Conservation (phyloP, 345 rosid genomes). For the Syzygium grande region DNA sequence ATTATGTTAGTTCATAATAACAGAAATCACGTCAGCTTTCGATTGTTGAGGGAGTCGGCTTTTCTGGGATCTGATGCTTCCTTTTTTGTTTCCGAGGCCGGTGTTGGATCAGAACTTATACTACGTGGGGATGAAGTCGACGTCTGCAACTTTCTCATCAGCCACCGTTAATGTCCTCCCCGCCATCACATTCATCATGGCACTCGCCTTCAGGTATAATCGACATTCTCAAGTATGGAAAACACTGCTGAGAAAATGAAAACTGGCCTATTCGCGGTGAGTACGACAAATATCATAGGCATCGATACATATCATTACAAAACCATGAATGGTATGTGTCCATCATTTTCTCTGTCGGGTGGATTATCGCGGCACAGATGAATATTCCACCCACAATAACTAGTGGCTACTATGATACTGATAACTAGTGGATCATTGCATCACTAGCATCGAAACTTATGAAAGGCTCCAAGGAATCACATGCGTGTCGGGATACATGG, state of each 20-base stretch:
- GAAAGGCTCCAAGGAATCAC: neutral
- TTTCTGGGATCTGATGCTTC: neutral
- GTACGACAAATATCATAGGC: neutral
- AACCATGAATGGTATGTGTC: neutral
- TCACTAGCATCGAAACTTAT: neutral
- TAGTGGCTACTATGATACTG: neutral
- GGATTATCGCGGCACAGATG: neutral
- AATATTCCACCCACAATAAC: neutral
- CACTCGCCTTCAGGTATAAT: constrained; percentile 67
- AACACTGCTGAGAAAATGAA: neutral
- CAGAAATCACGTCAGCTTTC: neutral
- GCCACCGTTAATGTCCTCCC: constrained; percentile 72
- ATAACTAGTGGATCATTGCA: neutral
- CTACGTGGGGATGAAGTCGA: constrained; percentile 74
- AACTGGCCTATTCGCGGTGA: neutral
- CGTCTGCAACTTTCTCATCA: constrained; percentile 78
- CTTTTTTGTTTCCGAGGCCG: constrained; percentile 40
- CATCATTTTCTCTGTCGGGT: neutral
- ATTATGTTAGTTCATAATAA: neutral
- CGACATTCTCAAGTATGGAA: neutral
- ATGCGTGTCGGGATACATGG: neutral
- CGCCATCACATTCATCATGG: constrained; percentile 79
- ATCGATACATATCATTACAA: neutral
- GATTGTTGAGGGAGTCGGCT: neutral
- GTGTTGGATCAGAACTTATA: constrained; percentile 84